Percentiles rank a stretch among this genome's conserved stretches.
Evolutionary conservation across 2,329 filamentous ascomycete genomes (phyloP).

Genomic region (Tolypocladium ovalisporum): DNA sequence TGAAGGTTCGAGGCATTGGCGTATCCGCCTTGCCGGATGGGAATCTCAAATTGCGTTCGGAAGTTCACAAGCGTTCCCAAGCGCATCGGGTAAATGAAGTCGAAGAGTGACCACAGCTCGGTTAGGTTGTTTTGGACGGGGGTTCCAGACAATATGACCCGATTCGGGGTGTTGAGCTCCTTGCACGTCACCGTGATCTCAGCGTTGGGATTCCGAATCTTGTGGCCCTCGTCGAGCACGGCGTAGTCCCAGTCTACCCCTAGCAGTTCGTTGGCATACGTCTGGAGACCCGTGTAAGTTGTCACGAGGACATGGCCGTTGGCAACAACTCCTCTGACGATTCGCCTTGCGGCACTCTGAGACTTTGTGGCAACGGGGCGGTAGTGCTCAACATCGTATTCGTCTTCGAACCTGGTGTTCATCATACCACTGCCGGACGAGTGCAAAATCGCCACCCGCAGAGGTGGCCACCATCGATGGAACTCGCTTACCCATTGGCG

Average conservation of each 20-base stretch:
- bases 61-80: constrained; percentile 87
- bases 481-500: constrained; percentile 99
- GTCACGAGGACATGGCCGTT: constrained; percentile 91
- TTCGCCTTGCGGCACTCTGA: constrained; percentile 57
- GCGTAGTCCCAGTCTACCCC: constrained; percentile 86
- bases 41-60: constrained; percentile 82
- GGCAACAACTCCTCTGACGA: constrained; percentile 70
- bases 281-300: constrained; percentile 91
- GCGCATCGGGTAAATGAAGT: constrained; percentile 95
- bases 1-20: constrained; percentile 90
- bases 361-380: constrained; percentile 21
- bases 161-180: constrained; percentile 78
- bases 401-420: constrained; percentile 56
- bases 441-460: constrained; percentile 89
- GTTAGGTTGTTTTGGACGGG: constrained; percentile 96
- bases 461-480: constrained; percentile 98
- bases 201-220: constrained; percentile 93
- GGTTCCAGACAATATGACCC: constrained; percentile 88
- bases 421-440: constrained; percentile 95
- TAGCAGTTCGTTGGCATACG: constrained; percentile 73
- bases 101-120: constrained; percentile 94
- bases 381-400: constrained; percentile 35
- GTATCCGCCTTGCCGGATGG: constrained; percentile 87
- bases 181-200: constrained; percentile 94
- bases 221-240: constrained; percentile 93